phyloP scores from a whole-genome alignment of 805 yeast genomes.

The Ogataea degrootiae region DNA sequence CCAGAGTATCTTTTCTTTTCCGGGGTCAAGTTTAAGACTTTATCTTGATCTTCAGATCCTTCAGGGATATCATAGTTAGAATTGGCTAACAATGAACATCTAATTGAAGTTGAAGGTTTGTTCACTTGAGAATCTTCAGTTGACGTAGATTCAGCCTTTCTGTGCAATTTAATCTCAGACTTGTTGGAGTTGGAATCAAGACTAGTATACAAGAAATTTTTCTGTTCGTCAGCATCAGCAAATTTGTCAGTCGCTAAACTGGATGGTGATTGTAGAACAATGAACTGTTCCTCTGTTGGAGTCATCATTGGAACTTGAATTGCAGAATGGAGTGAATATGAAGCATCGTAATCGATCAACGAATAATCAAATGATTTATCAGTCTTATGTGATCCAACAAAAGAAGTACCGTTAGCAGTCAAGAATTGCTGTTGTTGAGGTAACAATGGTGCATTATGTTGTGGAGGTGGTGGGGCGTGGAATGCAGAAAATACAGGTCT shows the following conservation, averaged over 20 bases:
- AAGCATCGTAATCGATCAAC: constrained; percentile 21
- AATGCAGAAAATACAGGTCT: background rate
- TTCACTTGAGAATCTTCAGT: constrained; percentile 21
- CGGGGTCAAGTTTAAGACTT: constrained; percentile 23
- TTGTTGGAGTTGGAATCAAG: constrained; percentile 5
- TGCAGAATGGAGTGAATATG: constrained; percentile 30
- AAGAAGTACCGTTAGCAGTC: constrained; percentile 3
- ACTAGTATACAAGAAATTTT: background rate
- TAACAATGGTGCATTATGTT: constrained; percentile 1
- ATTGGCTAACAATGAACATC: constrained; percentile 25
- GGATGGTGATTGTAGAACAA: constrained; percentile 1
- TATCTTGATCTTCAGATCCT: constrained; percentile 6
- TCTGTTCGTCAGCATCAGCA: constrained; percentile 27
- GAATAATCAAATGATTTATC: constrained; percentile 25
- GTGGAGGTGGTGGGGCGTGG: background rate
- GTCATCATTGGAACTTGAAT: constrained; percentile 24
- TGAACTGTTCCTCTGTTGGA: constrained; percentile 19
- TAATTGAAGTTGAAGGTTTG: constrained; percentile 16
- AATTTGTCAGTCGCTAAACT: constrained; percentile 16
- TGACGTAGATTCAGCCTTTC: constrained; percentile 24
- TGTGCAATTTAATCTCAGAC: constrained; percentile 21
- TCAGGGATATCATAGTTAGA: constrained; percentile 26
- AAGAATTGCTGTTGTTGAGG: background rate
- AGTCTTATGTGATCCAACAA: constrained; percentile 15
- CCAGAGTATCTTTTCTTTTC: constrained; percentile 15